A percentile compares a stretch with the other conserved stretches of the same genome.
Conservation (phyloP, 176 grass and related monocot genomes). For the Musa acuminata region DNA sequence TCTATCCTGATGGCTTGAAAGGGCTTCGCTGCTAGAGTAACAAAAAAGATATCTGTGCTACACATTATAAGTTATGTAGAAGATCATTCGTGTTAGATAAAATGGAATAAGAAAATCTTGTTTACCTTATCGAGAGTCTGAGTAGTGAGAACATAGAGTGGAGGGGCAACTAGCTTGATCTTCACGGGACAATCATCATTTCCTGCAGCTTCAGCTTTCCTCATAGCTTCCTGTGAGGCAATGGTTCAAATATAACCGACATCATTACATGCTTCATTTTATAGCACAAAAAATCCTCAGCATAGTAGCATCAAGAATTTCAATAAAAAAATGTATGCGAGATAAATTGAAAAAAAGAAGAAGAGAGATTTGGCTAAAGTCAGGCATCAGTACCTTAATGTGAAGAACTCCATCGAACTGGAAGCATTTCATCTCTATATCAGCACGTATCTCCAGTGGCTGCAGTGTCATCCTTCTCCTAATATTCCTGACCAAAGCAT, state of each 20-base stretch:
- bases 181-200: slow-evolving; percentile 78
- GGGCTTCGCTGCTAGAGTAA: too few relatives aligned
- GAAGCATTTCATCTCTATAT: slow-evolving; percentile 84
- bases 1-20: too few relatives aligned
- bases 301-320: neutral
- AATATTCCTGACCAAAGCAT: slow-evolving; percentile 73
- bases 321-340: slow-evolving; percentile 7
- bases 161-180: slow-evolving; percentile 83
- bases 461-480: slow-evolving; percentile 84
- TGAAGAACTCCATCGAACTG: slow-evolving; percentile 91
- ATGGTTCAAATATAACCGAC: neutral
- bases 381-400: slow-evolving; percentile 44
- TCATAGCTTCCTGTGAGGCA: slow-evolving; percentile 53
- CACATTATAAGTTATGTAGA: too few relatives aligned
- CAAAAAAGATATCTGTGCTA: too few relatives aligned
- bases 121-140: slow-evolving; percentile 80
- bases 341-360: neutral
- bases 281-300: too few relatives aligned
- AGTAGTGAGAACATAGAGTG: slow-evolving; percentile 85
- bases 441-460: slow-evolving; percentile 82
- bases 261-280: neutral
- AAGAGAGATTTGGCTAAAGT: neutral
- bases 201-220: slow-evolving; percentile 70
- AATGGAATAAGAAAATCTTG: too few relatives aligned
- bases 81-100: too few relatives aligned